These are phyloP conservation scores for Didymellaceae sp. DNA, from an alignment of 2,329 filamentous ascomycete species.

Conservation along the genomic window DNA sequence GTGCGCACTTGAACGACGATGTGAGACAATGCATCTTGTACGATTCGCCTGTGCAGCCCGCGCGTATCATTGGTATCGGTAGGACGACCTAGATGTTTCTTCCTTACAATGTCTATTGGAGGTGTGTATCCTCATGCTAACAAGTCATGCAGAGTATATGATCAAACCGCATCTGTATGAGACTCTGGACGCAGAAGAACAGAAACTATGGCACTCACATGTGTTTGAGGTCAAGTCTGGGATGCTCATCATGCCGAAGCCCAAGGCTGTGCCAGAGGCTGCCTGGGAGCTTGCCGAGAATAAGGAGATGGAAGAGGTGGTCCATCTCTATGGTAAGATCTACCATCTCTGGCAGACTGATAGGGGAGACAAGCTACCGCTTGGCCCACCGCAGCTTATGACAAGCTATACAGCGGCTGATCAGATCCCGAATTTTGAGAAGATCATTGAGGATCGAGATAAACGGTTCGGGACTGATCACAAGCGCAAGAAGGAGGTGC, in stretches of 20 bases:
- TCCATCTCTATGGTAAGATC: constrained; percentile 79
- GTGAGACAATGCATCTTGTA: constrained; percentile 87
- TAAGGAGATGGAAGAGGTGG: constrained; percentile 78
- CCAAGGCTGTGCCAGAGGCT: constrained; percentile 59
- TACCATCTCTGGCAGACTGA: constrained; percentile 90
- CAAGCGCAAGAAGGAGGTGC: constrained; percentile 59
- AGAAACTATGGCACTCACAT: constrained; percentile 79
- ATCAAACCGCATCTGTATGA: constrained; percentile 73
- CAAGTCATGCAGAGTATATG: constrained; percentile 72
- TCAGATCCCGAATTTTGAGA: constrained; percentile 56
- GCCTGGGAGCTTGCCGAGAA: constrained; percentile 80
- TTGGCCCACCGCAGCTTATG: constrained; percentile 69
- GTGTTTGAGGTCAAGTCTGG: constrained; percentile 78
- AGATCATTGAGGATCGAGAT: constrained; percentile 60
- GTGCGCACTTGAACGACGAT: constrained; percentile 76
- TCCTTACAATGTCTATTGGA: background rate
- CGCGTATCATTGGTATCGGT: constrained; percentile 75
- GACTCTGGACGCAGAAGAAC: constrained; percentile 70
- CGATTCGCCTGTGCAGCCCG: constrained; percentile 70
- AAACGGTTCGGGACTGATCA: constrained; percentile 60
- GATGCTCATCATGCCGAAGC: constrained; percentile 79
- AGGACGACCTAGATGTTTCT: constrained; percentile 13
- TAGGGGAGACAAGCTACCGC: constrained; percentile 68
- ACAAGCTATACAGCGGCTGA: constrained; percentile 62
- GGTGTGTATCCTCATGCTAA: background rate